Base-by-base conservation (phyloP, 495 filamentous ascomycete genomes). In the Aspergillus leporis region DNA sequence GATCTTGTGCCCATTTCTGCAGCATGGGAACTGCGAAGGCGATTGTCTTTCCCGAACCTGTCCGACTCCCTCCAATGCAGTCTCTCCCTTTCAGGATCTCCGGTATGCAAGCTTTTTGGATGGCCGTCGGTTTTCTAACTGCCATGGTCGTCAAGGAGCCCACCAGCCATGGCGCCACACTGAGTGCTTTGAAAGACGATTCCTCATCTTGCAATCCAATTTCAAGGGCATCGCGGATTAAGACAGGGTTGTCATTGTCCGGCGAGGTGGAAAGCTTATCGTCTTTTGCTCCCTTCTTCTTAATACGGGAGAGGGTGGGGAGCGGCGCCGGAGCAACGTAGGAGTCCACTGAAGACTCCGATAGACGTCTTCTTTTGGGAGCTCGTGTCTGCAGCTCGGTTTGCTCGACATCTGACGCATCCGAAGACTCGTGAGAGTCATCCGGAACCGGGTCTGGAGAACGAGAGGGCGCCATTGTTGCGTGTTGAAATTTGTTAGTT, bases 11-110 rank as follows among this genome's bases (percentile, higher is more conserved):
- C 94, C 93, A 98, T 73, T 86, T 86, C 68, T 97, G 93, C 51
- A 98, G 76, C 49, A 98, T 94, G 16, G 94, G 94, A 9, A 90
- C 91, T 13, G 93, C 87, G 74, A 98, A 98, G 34, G 94, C 93
- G 43, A 97, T 86, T n/a, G 94, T 98, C 78, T 98, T 98, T 70
- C 94, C 94, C n/a, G 93, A 97, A 75, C 94, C 94, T 4, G 94
- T 98, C 55, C 90, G 82, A 64, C 91, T 96, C 18, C 92, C 91
- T 63, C 95, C 94, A 63, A 98, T 96, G 63, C 92, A 96, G 73
- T 98, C 91, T 61, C 88, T 82, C 4, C 94, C 94, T 67, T 91
- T 86, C 53, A 98, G 69, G 46, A 98, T 96, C 64, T 89, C 87
- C 19, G 91, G 91, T 66, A 98, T 97, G 73, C 90, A 95, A 51